A percentile compares a stretch with the other conserved stretches of the same genome.
Evolutionary conservation across 1,284 basidiomycete genomes (phyloP).

Genomic region (Malassezia sp.): DNA sequence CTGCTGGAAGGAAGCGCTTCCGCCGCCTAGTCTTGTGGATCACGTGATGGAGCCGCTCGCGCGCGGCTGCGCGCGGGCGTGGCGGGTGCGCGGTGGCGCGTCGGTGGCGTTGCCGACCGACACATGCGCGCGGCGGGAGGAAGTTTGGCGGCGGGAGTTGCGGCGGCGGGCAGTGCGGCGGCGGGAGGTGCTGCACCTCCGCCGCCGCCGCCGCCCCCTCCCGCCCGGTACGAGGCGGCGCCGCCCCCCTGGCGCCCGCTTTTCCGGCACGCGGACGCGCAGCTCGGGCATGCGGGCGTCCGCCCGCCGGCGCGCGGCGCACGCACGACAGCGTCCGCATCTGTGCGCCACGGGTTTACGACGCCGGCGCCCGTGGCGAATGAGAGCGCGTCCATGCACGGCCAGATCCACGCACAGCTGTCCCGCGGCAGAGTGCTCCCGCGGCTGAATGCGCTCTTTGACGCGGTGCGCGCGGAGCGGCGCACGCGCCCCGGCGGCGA

Average conservation of each 20-base stretch:
- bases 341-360: slow-evolving; percentile 67
- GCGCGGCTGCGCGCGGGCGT: too few species aligned
- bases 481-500: slow-evolving; percentile 13
- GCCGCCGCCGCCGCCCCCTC: too few species aligned
- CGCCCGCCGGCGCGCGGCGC: slow-evolving; percentile 70
- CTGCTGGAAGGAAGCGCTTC: too few species aligned
- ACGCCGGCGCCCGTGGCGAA: slow-evolving; percentile 48
- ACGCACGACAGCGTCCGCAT: slow-evolving; percentile 62
- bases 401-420: slow-evolving; percentile 51
- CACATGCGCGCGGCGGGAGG: too few species aligned
- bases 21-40: too few species aligned
- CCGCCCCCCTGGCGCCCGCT: slow-evolving; percentile 34
- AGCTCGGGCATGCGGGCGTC: slow-evolving; percentile 55
- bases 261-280: slow-evolving; percentile 22
- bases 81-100: too few species aligned
- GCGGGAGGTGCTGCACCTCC: too few species aligned
- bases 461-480: slow-evolving; percentile 21
- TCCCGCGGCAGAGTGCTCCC: slow-evolving; percentile 25
- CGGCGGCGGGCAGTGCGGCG: too few species aligned
- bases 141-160: too few species aligned
- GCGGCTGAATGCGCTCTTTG: slow-evolving; percentile 22
- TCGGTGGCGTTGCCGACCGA: too few species aligned
- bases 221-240: slow-evolving; percentile 22
- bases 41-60: too few species aligned
- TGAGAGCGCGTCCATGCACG: slow-evolving; percentile 54